phyloP scores from a whole-genome alignment of 176 grass and related monocot species.

The Poa annua region DNA sequence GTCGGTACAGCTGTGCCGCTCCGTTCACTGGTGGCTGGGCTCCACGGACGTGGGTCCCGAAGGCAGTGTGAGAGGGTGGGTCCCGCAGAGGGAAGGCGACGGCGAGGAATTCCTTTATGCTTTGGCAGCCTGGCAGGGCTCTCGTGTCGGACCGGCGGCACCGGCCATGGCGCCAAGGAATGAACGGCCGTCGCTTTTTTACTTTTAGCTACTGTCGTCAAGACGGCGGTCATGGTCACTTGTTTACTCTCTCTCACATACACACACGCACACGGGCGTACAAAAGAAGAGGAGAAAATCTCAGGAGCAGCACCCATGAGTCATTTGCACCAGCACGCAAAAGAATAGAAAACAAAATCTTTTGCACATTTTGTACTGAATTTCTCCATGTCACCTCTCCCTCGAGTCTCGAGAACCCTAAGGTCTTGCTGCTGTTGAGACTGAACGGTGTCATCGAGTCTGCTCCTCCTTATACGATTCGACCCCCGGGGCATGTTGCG shows the following conservation, averaged over 20 bases:
- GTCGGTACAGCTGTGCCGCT: not conserved
- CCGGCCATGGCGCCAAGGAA: not conserved
- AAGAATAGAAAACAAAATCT: too few relatives aligned
- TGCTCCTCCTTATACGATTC: too few relatives aligned
- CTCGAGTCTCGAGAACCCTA: too few relatives aligned
- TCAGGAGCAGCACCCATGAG: too few relatives aligned
- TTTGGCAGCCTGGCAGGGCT: conserved; percentile 6
- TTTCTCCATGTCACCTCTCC: too few relatives aligned
- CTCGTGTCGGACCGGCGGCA: conserved; percentile 27
- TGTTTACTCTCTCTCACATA: not conserved
- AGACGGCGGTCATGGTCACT: not conserved
- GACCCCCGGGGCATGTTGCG: too few relatives aligned
- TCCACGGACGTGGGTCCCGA: accelerated
- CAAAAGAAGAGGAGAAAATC: too few relatives aligned
- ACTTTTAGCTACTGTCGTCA: not conserved
- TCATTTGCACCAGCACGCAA: too few relatives aligned
- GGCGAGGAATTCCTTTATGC: not conserved
- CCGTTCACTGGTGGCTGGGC: conserved; percentile 6
- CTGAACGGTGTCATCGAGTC: too few relatives aligned
- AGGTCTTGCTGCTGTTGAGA: too few relatives aligned
- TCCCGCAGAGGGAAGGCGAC: not conserved
- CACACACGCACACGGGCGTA: not conserved
- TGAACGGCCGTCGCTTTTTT: not conserved
- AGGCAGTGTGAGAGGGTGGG: not conserved
- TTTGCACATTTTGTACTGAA: too few relatives aligned